Percentiles rank a stretch among this genome's conserved stretches.
phyloP scores from a whole-genome alignment of 805 yeast genomes.

The Candida nanaspora region DNA sequence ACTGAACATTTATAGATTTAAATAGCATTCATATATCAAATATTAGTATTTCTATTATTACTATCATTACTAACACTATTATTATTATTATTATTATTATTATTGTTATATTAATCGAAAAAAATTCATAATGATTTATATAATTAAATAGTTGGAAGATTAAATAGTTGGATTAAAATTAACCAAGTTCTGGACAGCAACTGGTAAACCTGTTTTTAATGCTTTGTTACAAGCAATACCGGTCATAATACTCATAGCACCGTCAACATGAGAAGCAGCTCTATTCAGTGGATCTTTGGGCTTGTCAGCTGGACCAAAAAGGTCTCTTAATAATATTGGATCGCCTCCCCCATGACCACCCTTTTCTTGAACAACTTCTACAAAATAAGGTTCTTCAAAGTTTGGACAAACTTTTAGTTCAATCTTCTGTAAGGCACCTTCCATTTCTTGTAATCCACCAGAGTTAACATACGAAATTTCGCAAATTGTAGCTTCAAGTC shows the following conservation, averaged over 20 bases:
- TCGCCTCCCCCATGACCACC: constrained; percentile 5
- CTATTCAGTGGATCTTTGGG: constrained; percentile 2
- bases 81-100: not conserved
- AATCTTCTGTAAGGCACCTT: constrained; percentile 3
- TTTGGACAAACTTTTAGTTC: constrained; percentile 2
- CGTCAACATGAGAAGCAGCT: constrained; percentile 3
- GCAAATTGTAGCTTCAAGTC: constrained; percentile 1
- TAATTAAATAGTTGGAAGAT: not conserved
- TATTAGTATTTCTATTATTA: no score
- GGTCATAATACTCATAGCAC: constrained; percentile 3
- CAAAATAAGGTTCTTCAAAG: constrained; percentile 3
- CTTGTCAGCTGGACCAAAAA: constrained; percentile 1
- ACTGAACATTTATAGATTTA: not conserved
- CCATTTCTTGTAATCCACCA: constrained; percentile 3
- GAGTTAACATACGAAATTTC: constrained; percentile 4
- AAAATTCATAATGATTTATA: not conserved
- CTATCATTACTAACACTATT: no score
- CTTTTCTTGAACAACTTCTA: constrained; percentile 2
- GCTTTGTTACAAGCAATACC: constrained; percentile 4
- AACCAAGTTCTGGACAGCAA: constrained; percentile 1
- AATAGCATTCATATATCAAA: not conserved
- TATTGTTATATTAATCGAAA: not conserved
- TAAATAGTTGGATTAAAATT: not conserved
- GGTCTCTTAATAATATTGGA: constrained; percentile 1
- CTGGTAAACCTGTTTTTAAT: constrained; percentile 2